Evolutionary conservation across 208 protist genomes (phyloP).

Genomic region (Jaenimonas drosophilae): DNA sequence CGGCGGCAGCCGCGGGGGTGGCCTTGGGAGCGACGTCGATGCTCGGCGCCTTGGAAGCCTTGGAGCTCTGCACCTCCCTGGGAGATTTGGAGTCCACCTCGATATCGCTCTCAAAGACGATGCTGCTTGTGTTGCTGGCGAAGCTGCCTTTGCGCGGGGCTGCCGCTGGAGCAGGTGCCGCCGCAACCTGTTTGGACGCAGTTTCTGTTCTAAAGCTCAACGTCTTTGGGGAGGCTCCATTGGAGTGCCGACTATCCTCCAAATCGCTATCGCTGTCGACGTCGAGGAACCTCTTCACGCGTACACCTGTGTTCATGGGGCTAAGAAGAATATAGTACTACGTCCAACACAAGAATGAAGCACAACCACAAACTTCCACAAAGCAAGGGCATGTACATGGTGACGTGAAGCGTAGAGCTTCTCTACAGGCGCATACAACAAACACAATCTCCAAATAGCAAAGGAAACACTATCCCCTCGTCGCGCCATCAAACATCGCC

Average conservation of each 20-base stretch:
- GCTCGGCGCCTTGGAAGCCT: too few relatives aligned
- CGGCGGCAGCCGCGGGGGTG: too few relatives aligned
- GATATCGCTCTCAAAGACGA: slow-evolving; percentile 8
- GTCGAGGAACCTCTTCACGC: slow-evolving; percentile 18
- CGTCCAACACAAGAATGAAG: slow-evolving; percentile 2
- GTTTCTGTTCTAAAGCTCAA: slow-evolving; percentile 24
- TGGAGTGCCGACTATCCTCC: slow-evolving; percentile 3
- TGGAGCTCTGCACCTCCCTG: too few relatives aligned
- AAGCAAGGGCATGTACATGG: too few relatives aligned
- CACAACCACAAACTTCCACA: not conserved
- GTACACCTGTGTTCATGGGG: not conserved
- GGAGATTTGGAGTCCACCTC: not conserved
- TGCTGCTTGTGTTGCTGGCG: slow-evolving; percentile 7
- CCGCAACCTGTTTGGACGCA: too few relatives aligned
- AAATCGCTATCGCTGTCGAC: slow-evolving; percentile 35
- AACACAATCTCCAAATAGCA: too few relatives aligned
- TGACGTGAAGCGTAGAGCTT: too few relatives aligned
- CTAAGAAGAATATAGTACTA: too few relatives aligned
- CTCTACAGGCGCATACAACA: too few relatives aligned
- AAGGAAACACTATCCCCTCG: too few relatives aligned
- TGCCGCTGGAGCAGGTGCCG: slow-evolving; percentile 10
- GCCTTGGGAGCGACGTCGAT: too few relatives aligned
- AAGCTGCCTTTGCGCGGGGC: slow-evolving; percentile 8
- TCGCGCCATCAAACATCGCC: too few relatives aligned
- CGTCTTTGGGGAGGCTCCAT: slow-evolving; percentile 6